Percentiles rank a stretch among this genome's conserved stretches.
Conservation (phyloP, 1,139 yeast genomes). For the Saccharomycopsis phalli region DNA sequence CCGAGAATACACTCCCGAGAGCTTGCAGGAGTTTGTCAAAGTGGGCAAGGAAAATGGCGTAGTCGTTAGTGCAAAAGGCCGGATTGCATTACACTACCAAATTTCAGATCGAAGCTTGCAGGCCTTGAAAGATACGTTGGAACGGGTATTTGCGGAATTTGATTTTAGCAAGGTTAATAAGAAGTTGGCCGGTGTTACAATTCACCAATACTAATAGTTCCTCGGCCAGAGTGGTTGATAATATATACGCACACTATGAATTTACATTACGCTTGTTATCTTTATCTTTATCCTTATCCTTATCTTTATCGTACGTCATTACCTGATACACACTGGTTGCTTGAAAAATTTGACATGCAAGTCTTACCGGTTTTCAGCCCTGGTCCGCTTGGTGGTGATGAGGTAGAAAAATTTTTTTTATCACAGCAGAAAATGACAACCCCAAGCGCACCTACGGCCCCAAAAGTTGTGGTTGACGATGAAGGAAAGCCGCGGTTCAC, state of each 20-base stretch:
- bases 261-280: too few relatives aligned
- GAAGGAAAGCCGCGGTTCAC: constrained; percentile 85
- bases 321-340: background rate
- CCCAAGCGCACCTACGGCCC: constrained; percentile 2
- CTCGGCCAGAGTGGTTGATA: too few relatives aligned
- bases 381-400: background rate
- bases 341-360: too few relatives aligned
- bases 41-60: constrained; percentile 57
- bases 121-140: constrained; percentile 48
- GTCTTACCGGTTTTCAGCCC: too few relatives aligned
- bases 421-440: background rate
- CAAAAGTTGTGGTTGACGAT: constrained; percentile 54
- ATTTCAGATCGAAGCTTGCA: constrained; percentile 58
- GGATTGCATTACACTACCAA: constrained; percentile 85
- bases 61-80: constrained; percentile 55
- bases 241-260: too few relatives aligned
- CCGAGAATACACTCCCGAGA: constrained; percentile 29
- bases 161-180: too few relatives aligned
- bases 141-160: constrained; percentile 28
- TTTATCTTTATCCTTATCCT: background rate
- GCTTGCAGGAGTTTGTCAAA: constrained; percentile 41
- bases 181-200: too few relatives aligned
- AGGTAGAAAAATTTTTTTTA: background rate
- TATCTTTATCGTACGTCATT: too few relatives aligned
- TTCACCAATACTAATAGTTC: too few relatives aligned